A percentile compares a stretch with the other conserved stretches of the same genome.
phyloP scores from a whole-genome alignment of 2,329 filamentous ascomycete species.

The Diaporthe destruens region DNA sequence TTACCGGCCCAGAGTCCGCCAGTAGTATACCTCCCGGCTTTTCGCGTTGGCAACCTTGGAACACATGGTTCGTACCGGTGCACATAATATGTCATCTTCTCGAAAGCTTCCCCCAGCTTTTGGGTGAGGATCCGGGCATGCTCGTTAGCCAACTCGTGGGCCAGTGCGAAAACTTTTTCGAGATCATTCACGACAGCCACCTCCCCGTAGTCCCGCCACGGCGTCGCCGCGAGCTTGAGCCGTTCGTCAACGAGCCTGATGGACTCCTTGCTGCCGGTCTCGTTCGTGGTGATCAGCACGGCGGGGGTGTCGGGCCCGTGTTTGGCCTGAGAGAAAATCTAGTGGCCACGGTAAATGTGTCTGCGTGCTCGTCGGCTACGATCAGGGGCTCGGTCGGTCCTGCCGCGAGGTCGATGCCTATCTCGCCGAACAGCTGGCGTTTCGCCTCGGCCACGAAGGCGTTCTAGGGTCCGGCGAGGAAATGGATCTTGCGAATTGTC shows the following conservation, averaged over 20 bases:
- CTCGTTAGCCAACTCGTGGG: conserved; percentile 62
- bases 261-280: conserved; percentile 53
- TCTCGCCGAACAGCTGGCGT: conserved; percentile 64
- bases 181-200: conserved; percentile 57
- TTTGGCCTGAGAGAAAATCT: conserved; percentile 64
- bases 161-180: conserved; percentile 57
- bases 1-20: conserved; percentile 69
- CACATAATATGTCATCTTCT: conserved; percentile 65
- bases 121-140: conserved; percentile 63
- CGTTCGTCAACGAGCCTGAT: conserved; percentile 54
- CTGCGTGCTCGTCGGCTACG: conserved; percentile 61
- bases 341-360: conserved; percentile 59
- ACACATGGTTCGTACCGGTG: conserved; percentile 69
- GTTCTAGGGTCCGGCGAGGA: conserved; percentile 66
- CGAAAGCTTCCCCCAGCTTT: conserved; percentile 60
- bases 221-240: conserved; percentile 56
- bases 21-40: conserved; percentile 62
- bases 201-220: conserved; percentile 62
- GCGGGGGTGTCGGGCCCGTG: conserved; percentile 66
- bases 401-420: conserved; percentile 67
- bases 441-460: conserved; percentile 68
- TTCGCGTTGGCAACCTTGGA: conserved; percentile 61
- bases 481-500: conserved; percentile 62
- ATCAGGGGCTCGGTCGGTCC: conserved; percentile 66
- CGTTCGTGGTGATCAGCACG: conserved; percentile 62